A percentile compares a stretch with the other conserved stretches of the same genome.
These are phyloP conservation scores for Colletotrichum eleusines DNA, from an alignment of 2,329 filamentous ascomycete species.

Conservation along the genomic window DNA sequence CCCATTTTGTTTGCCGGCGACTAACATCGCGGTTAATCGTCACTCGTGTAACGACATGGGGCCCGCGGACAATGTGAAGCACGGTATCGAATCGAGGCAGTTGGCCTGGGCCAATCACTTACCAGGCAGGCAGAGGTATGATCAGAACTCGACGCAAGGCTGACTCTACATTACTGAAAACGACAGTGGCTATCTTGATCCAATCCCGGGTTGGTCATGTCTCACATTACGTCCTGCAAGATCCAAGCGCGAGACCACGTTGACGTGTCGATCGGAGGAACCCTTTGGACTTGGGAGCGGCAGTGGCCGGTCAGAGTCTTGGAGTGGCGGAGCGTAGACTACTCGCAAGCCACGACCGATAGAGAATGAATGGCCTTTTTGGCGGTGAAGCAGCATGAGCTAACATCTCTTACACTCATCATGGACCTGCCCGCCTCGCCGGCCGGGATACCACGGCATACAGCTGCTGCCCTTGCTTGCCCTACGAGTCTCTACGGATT, in stretches of 20 bases:
- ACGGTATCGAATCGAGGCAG: not conserved
- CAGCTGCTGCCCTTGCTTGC: no score
- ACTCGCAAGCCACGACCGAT: conserved; percentile 22
- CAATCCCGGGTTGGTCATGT: conserved; percentile 6
- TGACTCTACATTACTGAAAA: not conserved
- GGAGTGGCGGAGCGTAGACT: conserved; percentile 18
- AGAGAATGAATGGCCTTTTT: not conserved
- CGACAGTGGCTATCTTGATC: not conserved
- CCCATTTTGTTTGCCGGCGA: not conserved
- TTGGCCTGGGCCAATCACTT: not conserved
- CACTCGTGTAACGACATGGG: not conserved
- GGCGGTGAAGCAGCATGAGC: not conserved
- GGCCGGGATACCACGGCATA: not conserved
- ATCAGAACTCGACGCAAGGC: not conserved
- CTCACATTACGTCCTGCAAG: conserved; percentile 27
- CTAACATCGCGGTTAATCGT: not conserved
- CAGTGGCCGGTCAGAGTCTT: conserved; percentile 21
- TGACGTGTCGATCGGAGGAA: conserved; percentile 3
- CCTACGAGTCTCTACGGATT: no score
- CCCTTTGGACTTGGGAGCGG: not conserved
- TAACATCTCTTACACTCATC: no score
- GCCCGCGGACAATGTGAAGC: not conserved
- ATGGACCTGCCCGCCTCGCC: not conserved
- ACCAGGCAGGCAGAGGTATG: no score
- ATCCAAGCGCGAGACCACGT: conserved; percentile 27